A percentile compares a stretch with the other conserved stretches of the same genome.
Conservation (phyloP, 2,329 filamentous ascomycete species). For the Hirsutella minnesotensis region DNA sequence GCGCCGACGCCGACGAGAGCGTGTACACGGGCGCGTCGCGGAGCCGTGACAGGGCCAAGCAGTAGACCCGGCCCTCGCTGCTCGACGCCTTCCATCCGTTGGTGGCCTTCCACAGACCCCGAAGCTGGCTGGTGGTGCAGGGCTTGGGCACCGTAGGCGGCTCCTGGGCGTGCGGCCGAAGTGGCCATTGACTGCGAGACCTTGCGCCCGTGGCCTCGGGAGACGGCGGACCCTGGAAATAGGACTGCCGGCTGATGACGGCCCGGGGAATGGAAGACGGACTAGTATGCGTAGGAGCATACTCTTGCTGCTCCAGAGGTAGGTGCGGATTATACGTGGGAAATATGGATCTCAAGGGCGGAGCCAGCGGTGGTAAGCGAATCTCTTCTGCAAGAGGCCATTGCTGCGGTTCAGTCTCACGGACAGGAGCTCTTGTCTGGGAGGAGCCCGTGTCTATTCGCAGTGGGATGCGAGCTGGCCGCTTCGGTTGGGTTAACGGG, state of each 20-base stretch:
- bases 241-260: conserved; percentile 54
- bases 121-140: conserved; percentile 49
- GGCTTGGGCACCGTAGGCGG: conserved; percentile 35
- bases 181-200: conserved; percentile 13
- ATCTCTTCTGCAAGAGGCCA: too few species aligned
- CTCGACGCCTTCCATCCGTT: conserved; percentile 57
- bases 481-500: conserved; percentile 12
- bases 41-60: conserved; percentile 42
- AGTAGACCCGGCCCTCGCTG: conserved; percentile 47
- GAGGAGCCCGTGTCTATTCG: too few species aligned
- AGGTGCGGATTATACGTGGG: conserved; percentile 60
- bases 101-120: conserved; percentile 54
- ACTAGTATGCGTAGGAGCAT: conserved; percentile 55
- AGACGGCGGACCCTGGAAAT: conserved; percentile 20
- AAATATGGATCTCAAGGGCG: conserved; percentile 57
- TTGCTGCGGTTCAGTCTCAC: too few species aligned
- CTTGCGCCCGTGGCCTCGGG: conserved; percentile 5
- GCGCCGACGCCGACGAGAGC: conserved; percentile 41
- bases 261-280: conserved; percentile 51
- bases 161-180: conserved; percentile 21
- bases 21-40: conserved; percentile 54
- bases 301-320: conserved; percentile 54
- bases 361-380: conserved; percentile 34
- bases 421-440: too few species aligned
- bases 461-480: conserved; percentile 20